Percentiles rank a stretch among this genome's conserved stretches.
phyloP scores from a whole-genome alignment of 768 basidiomycete genomes.

The Lentinula aciculospora region DNA sequence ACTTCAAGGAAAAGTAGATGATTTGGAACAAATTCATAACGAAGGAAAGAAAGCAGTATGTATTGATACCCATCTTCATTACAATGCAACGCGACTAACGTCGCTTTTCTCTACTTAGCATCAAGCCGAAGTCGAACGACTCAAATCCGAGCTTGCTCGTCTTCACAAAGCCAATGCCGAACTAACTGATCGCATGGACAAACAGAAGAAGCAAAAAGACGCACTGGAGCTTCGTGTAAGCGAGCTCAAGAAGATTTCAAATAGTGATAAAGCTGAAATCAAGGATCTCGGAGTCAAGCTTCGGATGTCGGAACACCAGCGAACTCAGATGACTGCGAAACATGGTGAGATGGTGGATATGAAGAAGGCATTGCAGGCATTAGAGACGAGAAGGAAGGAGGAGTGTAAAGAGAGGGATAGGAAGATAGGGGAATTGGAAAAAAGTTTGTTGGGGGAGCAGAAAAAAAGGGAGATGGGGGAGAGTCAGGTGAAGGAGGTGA shows the following conservation, averaged over 20 bases:
- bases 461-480: constrained; percentile 46
- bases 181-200: constrained; percentile 48
- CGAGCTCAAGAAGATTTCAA: constrained; percentile 48
- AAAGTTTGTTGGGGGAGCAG: constrained; percentile 40
- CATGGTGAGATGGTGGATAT: constrained; percentile 46
- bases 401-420: constrained; percentile 50
- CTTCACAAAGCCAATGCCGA: constrained; percentile 43
- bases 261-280: constrained; percentile 52
- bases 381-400: constrained; percentile 48
- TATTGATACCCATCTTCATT: background rate
- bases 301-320: constrained; percentile 52
- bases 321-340: constrained; percentile 42
- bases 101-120: constrained; percentile 44
- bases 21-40: constrained; percentile 54
- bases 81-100: background rate
- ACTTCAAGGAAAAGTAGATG: constrained; percentile 60
- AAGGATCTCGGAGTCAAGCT: constrained; percentile 59
- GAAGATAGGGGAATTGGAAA: constrained; percentile 53
- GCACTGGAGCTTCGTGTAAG: constrained; percentile 52
- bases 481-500: constrained; percentile 34
- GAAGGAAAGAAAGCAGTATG: constrained; percentile 64
- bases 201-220: constrained; percentile 58
- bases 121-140: constrained; percentile 50
- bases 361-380: constrained; percentile 40
- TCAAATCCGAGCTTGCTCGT: constrained; percentile 50